Percentiles rank a stretch among this genome's conserved stretches.
Conservation (phyloP, 2,329 filamentous ascomycete genomes). For the Beauveria sp. region DNA sequence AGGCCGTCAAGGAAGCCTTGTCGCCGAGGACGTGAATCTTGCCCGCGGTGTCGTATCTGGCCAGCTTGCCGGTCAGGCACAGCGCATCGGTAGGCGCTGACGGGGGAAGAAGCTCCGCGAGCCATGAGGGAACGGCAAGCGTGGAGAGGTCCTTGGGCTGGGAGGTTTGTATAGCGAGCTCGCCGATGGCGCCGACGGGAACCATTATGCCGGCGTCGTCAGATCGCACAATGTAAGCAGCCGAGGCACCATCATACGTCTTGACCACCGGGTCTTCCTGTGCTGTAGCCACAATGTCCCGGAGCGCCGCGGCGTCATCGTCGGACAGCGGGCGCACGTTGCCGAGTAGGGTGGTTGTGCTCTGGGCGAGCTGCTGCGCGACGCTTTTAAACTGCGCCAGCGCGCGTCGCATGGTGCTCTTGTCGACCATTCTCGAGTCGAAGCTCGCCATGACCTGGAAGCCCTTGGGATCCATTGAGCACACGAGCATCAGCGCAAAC, state of each 20-base stretch:
- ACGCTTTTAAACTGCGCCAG: conserved; percentile 44
- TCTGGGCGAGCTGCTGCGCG: conserved; percentile 40
- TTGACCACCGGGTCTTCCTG: conserved; percentile 14
- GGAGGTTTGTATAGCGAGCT: conserved; percentile 33
- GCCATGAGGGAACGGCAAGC: conserved; percentile 23
- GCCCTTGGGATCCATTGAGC: conserved; percentile 46
- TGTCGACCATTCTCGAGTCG: conserved; percentile 51
- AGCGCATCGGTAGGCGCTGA: conserved; percentile 17
- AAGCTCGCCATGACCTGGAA: conserved; percentile 57
- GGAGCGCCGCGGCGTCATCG: conserved; percentile 27
- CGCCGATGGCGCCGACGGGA: conserved; percentile 34
- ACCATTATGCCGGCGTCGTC: conserved; percentile 26
- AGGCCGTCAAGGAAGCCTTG: conserved; percentile 6
- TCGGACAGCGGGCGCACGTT: conserved; percentile 27
- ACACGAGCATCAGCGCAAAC: conserved; percentile 59
- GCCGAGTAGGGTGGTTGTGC: conserved; percentile 23
- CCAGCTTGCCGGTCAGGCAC: conserved; percentile 33
- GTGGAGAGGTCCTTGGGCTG: conserved; percentile 19
- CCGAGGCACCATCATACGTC: conserved; percentile 20
- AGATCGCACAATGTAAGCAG: conserved; percentile 34
- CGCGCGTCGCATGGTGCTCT: conserved; percentile 43
- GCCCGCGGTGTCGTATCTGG: conserved; percentile 27
- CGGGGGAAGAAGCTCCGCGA: conserved; percentile 14
- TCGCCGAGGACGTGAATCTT: conserved; percentile 23
- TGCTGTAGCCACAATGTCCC: conserved; percentile 17